Conservation (phyloP, 345 rosid genomes). For the Hibiscus trionum region DNA sequence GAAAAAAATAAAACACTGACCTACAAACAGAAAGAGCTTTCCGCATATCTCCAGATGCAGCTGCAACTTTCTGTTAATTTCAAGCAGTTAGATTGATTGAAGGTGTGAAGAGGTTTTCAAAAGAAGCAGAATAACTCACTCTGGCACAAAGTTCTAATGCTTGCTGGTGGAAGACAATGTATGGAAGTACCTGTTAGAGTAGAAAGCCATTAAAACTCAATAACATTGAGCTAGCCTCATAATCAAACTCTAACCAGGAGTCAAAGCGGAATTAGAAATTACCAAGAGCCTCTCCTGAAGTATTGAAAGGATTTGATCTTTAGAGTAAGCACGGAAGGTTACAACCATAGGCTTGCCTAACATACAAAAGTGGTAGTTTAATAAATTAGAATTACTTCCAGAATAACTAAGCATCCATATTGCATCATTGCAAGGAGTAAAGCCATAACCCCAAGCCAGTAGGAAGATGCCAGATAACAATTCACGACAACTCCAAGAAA, state of each 20-base stretch:
- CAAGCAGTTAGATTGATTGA: slow-evolving; percentile 5
- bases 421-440: neutral
- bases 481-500: neutral
- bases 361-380: slow-evolving; percentile 1
- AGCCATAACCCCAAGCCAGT: neutral
- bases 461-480: neutral
- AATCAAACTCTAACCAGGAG: neutral
- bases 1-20: slow-evolving; percentile 21
- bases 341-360: slow-evolving; percentile 78
- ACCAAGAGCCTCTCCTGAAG: slow-evolving; percentile 82
- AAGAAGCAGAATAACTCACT: slow-evolving; percentile 38
- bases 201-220: slow-evolving; percentile 6
- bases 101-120: slow-evolving; percentile 3
- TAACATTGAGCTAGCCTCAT: neutral
- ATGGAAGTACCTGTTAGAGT: slow-evolving; percentile 50
- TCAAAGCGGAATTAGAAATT: slow-evolving; percentile 16
- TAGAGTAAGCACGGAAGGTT: slow-evolving; percentile 73
- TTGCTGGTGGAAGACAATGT: slow-evolving; percentile 54
- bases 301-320: slow-evolving; percentile 63
- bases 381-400: slow-evolving; percentile 7
- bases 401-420: neutral
- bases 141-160: slow-evolving; percentile 95
- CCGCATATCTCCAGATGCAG: slow-evolving; percentile 95
- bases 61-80: slow-evolving; percentile 70
- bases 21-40: slow-evolving; percentile 87